Base-by-base conservation (phyloP, 192 early-diverging fungal genomes). In the Gonapodya prolifera region DNA sequence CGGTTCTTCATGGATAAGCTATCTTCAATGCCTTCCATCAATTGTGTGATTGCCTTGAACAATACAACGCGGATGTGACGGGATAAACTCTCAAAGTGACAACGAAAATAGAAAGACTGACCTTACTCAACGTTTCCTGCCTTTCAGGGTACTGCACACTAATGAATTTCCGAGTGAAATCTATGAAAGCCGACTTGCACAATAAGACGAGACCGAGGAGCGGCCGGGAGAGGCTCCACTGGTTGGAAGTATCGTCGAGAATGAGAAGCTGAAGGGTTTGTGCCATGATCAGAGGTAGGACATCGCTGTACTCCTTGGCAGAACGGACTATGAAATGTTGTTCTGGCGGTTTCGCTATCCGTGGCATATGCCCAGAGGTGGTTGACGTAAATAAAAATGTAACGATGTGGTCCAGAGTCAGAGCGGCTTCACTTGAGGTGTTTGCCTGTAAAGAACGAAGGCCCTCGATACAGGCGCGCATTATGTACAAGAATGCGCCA, bases 171-270 rank as follows among this genome's bases (percentile, higher is more conserved):
- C 82, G 81, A 16, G 80, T 86, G 77, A 88, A 92, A 75, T 85
- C 84, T 30, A 85, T 81, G 76, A 85, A 86, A 75, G 82, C 86
- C 78, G 74, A 28, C 77, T 85, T 89, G 77, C 93, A 89, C 70
- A 96, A 84, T 70, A 94, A 81, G 17, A 94, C 89, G 70, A 96
- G 78, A 1, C 89, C 89, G 79, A 95, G 85, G 70, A 96, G 84
- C 13, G 95, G 94, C 28, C 94, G 82, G 69, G 92, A 92, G 33
- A 96, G 83, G 34, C 89, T 89, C 94, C 94, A 96, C 79, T 93
- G 89, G 78, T 93, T 94, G 33, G 86, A 85, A 1, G 87, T 81
- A 76, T 94, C 93, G 76, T 96, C 94, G 79, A 96, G 92, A 31
- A 94, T 79, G 23, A 95, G 84, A 23, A 89, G 86, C 61, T 93